Evolutionary conservation across 768 basidiomycete genomes (phyloP).

Genomic region (Calocera viscosa): DNA sequence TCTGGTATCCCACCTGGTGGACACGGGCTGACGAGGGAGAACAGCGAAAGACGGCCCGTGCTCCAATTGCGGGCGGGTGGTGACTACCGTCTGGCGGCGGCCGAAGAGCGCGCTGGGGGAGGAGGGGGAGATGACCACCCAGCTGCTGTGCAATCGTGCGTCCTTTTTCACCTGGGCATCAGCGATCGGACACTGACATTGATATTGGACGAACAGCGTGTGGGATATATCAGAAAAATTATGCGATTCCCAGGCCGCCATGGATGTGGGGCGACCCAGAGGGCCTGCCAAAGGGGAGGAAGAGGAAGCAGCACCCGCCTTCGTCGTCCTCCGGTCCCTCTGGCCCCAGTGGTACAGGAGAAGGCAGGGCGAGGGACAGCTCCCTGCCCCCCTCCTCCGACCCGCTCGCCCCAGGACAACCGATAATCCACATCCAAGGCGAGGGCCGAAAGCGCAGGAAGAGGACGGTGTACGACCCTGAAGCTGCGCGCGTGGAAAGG

Average conservation of each 20-base stretch:
- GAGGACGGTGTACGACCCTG: neutral
- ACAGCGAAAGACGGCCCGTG: constrained; percentile 8
- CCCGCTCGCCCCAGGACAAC: neutral
- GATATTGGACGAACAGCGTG: neutral
- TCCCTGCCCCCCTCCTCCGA: neutral
- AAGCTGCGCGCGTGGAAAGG: neutral
- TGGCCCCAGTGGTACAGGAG: neutral
- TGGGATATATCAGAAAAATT: neutral
- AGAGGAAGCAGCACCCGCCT: neutral
- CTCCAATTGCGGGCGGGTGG: neutral
- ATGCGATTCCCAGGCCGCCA: neutral
- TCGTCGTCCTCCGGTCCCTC: neutral
- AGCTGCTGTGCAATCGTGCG: constrained; percentile 1
- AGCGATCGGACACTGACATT: neutral
- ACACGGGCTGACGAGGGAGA: neutral
- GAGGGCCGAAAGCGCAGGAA: neutral
- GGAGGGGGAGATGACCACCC: neutral
- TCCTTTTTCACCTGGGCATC: neutral
- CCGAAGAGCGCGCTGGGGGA: neutral
- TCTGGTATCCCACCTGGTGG: too few relatives aligned
- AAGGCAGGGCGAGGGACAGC: neutral
- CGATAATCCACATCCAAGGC: constrained; percentile 2
- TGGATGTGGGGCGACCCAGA: constrained; percentile 8
- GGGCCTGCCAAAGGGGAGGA: neutral
- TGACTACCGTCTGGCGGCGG: neutral